A percentile compares a stretch with the other conserved stretches of the same genome.
phyloP scores from a whole-genome alignment of 2,329 filamentous ascomycete genomes.

The Thelonectria blattea region DNA sequence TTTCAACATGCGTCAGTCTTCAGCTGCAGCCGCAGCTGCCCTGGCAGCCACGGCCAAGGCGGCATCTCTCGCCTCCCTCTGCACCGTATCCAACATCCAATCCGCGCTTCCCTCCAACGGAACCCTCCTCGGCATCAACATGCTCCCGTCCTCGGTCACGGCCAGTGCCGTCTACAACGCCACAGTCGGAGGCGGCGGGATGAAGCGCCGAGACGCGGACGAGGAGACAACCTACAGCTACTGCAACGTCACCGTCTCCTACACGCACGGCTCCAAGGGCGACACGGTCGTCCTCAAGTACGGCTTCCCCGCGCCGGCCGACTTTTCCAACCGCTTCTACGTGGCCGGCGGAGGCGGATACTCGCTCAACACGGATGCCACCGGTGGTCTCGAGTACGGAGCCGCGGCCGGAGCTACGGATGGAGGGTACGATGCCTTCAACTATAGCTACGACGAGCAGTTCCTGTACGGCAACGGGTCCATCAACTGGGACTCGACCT shows the following conservation, averaged over 20 bases:
- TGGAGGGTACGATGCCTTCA: constrained; percentile 52
- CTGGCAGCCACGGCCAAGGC: constrained; percentile 22
- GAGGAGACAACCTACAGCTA: constrained; percentile 35
- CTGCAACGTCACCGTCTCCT: constrained; percentile 46
- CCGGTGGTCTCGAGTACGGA: constrained; percentile 50
- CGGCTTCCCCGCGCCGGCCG: constrained; percentile 42
- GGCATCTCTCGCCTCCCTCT: constrained; percentile 30
- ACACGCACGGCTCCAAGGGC: constrained; percentile 41
- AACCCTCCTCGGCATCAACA: constrained; percentile 24
- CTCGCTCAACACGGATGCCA: constrained; percentile 35
- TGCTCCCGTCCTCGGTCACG: constrained; percentile 49
- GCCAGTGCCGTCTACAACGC: constrained; percentile 35
- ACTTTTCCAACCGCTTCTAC: constrained; percentile 53
- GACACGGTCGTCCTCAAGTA: constrained; percentile 45
- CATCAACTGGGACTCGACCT: constrained; percentile 55
- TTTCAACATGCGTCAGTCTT: constrained; percentile 18
- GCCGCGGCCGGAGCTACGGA: constrained; percentile 49
- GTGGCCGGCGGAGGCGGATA: constrained; percentile 52
- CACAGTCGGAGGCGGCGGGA: constrained; percentile 28
- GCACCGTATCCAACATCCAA: constrained; percentile 29
- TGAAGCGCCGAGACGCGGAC: constrained; percentile 34
- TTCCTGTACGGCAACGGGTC: constrained; percentile 55
- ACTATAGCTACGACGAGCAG: constrained; percentile 45
- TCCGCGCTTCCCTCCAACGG: constrained; percentile 30
- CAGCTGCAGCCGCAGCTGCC: constrained; percentile 6